Percentiles rank a stretch among this genome's conserved stretches.
These are phyloP conservation scores for Plasmodium falciparum DNA, from an alignment of 169 alveolate genomes.

Conservation along the genomic window DNA sequence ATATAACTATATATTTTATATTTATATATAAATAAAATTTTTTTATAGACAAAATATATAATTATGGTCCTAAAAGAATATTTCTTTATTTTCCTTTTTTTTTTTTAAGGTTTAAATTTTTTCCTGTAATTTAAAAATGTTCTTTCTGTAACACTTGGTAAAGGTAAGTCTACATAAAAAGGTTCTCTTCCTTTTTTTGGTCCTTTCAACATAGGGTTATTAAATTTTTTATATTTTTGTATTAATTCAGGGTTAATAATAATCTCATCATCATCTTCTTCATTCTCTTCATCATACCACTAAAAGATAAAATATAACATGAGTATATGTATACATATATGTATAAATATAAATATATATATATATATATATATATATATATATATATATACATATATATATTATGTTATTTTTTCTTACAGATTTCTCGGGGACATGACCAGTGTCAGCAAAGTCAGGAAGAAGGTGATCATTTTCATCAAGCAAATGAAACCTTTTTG, in stretches of 20 bases:
- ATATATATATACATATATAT: neutral
- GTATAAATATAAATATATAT: neutral
- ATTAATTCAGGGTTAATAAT: slow-evolving; percentile 25
- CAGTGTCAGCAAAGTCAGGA: slow-evolving; percentile 16
- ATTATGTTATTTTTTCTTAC: slow-evolving; percentile 11
- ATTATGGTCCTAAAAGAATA: neutral
- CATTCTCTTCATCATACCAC: slow-evolving; percentile 70
- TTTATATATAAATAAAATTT: too few species aligned
- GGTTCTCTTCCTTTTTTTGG: slow-evolving; percentile 73
- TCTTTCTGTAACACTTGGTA: slow-evolving; percentile 58
- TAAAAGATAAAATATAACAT: neutral
- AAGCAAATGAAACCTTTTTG: slow-evolving; percentile 79
- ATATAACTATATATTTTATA: too few species aligned
- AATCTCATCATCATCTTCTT: slow-evolving; percentile 67
- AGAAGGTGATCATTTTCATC: slow-evolving; percentile 82
- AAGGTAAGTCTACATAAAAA: slow-evolving; percentile 69
- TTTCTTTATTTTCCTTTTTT: neutral
- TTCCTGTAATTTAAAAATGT: slow-evolving; percentile 70
- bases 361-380: neutral
- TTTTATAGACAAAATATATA: neutral
- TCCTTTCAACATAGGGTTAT: slow-evolving; percentile 57
- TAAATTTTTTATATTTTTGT: slow-evolving; percentile 45
- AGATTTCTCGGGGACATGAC: slow-evolving; percentile 1
- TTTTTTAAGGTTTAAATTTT: slow-evolving; percentile 54
- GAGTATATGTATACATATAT: neutral